A percentile compares a stretch with the other conserved stretches of the same genome.
Evolutionary conservation across 192 early-diverging fungal species (phyloP).

Genomic region (Umbelopsis sp.): DNA sequence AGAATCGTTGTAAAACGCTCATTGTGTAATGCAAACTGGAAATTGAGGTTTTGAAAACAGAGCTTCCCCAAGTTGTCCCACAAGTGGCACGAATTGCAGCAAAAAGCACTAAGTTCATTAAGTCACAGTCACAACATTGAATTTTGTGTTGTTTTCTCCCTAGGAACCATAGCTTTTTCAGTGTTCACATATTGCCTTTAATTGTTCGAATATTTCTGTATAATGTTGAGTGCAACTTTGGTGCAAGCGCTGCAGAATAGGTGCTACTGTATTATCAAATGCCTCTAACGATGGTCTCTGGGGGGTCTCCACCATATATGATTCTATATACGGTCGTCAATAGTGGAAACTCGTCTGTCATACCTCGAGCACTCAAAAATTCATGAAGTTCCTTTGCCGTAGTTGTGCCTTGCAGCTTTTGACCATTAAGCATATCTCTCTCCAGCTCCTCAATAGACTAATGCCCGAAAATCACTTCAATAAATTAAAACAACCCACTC

Average conservation of each 20-base stretch:
- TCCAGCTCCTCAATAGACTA: conserved; percentile 85
- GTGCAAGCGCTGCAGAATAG: neutral
- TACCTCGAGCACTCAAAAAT: conserved; percentile 64
- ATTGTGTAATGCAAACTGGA: neutral
- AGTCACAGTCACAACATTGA: too few species aligned
- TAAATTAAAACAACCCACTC: neutral
- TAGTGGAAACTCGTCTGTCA: conserved; percentile 77
- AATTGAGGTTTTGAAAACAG: too few species aligned
- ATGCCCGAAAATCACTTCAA: neutral
- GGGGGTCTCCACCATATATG: conserved; percentile 74
- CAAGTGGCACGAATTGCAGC: too few species aligned
- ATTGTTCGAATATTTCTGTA: too few species aligned
- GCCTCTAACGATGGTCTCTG: conserved; percentile 64
- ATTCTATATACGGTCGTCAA: conserved; percentile 90
- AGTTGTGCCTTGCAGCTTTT: conserved; percentile 95
- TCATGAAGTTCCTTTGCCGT: conserved; percentile 86
- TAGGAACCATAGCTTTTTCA: too few species aligned
- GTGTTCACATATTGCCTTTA: too few species aligned
- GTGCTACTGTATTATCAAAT: conserved; percentile 27
- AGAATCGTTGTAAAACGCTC: neutral
- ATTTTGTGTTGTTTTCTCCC: too few species aligned
- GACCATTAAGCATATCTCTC: conserved; percentile 91
- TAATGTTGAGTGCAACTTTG: too few species aligned
- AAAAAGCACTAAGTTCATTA: too few species aligned
- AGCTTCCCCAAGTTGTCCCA: too few species aligned